Conservation (phyloP, 225 moss, liverwort and hornwort genomes). For the Thuidium tamariscinum region DNA sequence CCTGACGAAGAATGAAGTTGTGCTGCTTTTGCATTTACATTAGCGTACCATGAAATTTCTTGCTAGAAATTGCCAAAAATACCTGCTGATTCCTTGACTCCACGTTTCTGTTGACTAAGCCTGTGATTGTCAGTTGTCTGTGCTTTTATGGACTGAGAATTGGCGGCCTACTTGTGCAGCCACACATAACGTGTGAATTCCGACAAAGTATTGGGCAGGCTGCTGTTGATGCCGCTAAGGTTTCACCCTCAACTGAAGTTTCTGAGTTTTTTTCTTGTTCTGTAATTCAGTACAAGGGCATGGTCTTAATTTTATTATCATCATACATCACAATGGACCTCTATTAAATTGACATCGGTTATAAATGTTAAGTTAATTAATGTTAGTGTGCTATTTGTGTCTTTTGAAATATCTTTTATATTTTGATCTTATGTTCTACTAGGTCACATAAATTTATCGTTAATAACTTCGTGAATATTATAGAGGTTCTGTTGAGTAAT, state of each 20-base stretch:
- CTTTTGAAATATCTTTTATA: neutral
- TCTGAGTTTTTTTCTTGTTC: neutral
- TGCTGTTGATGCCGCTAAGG: conserved; percentile 95
- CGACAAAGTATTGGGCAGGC: conserved; percentile 76
- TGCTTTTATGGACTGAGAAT: neutral
- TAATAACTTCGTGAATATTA: neutral
- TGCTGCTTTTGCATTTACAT: neutral
- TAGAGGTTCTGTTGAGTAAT: neutral
- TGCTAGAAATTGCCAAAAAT: neutral
- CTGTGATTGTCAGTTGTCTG: neutral
- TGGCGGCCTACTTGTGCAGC: conserved; percentile 36
- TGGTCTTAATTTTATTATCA: neutral
- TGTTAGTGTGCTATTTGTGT: neutral
- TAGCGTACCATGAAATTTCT: neutral
- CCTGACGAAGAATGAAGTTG: neutral
- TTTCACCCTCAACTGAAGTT: neutral
- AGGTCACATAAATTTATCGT: neutral
- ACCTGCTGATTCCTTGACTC: neutral
- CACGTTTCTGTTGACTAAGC: neutral
- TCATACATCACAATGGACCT: neutral
- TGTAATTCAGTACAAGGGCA: neutral
- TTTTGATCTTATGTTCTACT: neutral
- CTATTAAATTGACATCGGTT: neutral
- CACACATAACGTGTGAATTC: conserved; percentile 68
- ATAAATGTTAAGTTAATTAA: neutral